These are phyloP conservation scores for Gracilaria caudata DNA, from an alignment of 23 red algal genomes.

Conservation along the genomic window DNA sequence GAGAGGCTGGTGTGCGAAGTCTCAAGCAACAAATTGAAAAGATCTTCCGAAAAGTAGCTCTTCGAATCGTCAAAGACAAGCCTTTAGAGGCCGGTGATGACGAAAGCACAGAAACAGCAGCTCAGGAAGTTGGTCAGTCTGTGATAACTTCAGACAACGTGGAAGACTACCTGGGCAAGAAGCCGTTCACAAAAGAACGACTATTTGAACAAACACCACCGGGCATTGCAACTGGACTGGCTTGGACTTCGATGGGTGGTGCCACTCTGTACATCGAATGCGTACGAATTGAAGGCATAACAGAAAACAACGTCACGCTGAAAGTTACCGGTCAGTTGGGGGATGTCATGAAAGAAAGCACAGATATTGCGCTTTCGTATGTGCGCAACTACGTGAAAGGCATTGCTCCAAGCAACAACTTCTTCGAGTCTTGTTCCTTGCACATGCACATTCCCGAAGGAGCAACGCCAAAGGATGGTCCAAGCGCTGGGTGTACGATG, in stretches of 20 bases:
- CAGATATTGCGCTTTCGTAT: constrained; percentile 93
- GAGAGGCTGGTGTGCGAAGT: constrained; percentile 94
- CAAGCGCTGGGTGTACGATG: constrained; percentile 86
- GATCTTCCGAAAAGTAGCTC: constrained; percentile 83
- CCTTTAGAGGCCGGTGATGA: neutral
- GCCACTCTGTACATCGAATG: constrained; percentile 90
- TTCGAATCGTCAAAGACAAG: constrained; percentile 51
- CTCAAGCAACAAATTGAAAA: constrained; percentile 92
- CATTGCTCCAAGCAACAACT: constrained; percentile 73
- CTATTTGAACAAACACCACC: constrained; percentile 75
- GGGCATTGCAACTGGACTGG: constrained; percentile 89
- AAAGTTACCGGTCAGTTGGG: constrained; percentile 89
- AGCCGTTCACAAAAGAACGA: constrained; percentile 72
- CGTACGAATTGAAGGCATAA: constrained; percentile 63
- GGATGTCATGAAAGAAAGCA: constrained; percentile 96
- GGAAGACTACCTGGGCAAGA: constrained; percentile 77
- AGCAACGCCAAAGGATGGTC: constrained; percentile 93
- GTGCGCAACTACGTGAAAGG: constrained; percentile 69
- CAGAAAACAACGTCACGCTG: constrained; percentile 30
- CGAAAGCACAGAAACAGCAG: neutral
- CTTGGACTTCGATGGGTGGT: constrained; percentile 94
- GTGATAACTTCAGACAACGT: constrained; percentile 57
- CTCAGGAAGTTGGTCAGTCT: constrained; percentile 2
- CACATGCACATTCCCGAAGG: constrained; percentile 98
- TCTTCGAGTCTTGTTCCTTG: constrained; percentile 80